phyloP scores from a whole-genome alignment of 805 yeast genomes.

The Blastobotrys mokoenaii region DNA sequence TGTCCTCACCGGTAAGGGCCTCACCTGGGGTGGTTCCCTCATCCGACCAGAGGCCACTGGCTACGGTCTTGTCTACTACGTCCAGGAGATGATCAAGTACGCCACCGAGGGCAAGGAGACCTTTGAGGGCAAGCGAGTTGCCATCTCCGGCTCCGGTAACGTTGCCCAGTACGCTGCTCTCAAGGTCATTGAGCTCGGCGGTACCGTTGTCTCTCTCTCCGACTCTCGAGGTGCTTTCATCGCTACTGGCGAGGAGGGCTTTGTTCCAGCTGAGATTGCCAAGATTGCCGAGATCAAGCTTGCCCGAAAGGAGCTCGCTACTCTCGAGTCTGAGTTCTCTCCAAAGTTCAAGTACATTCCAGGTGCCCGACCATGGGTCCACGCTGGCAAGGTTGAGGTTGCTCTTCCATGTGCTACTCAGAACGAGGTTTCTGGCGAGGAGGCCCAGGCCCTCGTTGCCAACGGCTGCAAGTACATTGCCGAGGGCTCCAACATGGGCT shows the following conservation, averaged over 20 bases:
- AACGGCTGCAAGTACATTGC: conserved; percentile 91
- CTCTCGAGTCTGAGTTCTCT: conserved; percentile 22
- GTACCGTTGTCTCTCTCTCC: conserved; percentile 84
- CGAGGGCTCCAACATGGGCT: conserved; percentile 99
- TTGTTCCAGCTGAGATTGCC: conserved; percentile 71
- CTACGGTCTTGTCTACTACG: conserved; percentile 93
- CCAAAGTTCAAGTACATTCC: conserved; percentile 62
- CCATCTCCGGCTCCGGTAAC: conserved; percentile 97
- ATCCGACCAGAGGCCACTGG: conserved; percentile 99
- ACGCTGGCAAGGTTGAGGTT: conserved; percentile 85
- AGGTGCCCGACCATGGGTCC: conserved; percentile 95
- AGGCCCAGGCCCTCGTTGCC: conserved; percentile 88
- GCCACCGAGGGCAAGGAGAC: conserved; percentile 86
- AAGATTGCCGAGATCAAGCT: conserved; percentile 77
- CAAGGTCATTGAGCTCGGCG: conserved; percentile 95
- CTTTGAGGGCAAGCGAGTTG: conserved; percentile 88
- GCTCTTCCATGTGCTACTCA: conserved; percentile 98
- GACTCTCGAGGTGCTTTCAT: conserved; percentile 91
- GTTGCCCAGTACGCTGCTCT: conserved; percentile 99
- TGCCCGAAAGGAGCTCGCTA: conserved; percentile 46
- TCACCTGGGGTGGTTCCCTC: conserved; percentile 97
- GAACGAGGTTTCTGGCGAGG: conserved; percentile 94
- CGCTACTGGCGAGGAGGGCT: conserved; percentile 55
- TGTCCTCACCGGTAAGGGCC: conserved; percentile 96
- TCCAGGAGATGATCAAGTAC: conserved; percentile 93